These are phyloP conservation scores for Russula ochroleuca DNA, from an alignment of 768 basidiomycete species.

Conservation along the genomic window DNA sequence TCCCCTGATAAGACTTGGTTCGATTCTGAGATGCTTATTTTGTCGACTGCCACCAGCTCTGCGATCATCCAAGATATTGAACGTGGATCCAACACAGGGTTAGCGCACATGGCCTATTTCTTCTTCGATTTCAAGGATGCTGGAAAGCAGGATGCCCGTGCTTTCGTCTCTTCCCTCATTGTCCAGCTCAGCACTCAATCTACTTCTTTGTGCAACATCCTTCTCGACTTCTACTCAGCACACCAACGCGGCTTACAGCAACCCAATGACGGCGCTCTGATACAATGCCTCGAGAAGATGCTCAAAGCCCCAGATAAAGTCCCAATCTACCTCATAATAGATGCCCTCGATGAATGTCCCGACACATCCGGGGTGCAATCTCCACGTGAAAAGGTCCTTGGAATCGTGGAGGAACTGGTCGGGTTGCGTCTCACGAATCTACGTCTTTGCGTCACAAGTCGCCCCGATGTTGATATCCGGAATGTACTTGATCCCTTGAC, in stretches of 20 bases:
- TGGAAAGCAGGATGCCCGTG: not conserved
- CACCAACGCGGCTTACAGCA: not conserved
- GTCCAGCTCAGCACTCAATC: not conserved
- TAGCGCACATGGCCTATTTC: not conserved
- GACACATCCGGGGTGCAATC: too few relatives aligned
- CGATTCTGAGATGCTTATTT: not conserved
- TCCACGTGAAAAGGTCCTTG: not conserved
- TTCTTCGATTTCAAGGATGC: slow-evolving; percentile 1
- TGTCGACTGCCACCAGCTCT: not conserved
- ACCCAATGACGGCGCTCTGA: not conserved
- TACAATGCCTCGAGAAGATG: not conserved
- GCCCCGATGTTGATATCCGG: not conserved
- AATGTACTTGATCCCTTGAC: not conserved
- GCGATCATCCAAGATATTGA: slow-evolving; percentile 1
- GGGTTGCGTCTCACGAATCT: not conserved
- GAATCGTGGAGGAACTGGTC: not conserved
- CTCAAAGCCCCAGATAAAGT: not conserved
- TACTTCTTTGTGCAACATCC: not conserved
- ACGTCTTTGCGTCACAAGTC: not conserved
- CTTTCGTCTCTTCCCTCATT: not conserved
- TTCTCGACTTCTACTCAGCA: not conserved
- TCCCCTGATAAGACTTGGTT: not conserved
- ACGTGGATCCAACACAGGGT: too few relatives aligned
- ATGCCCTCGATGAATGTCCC: slow-evolving; percentile 1
- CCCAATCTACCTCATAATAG: not conserved